phyloP scores from a whole-genome alignment of 1,284 basidiomycete genomes.

The Papiliotrema nemorosa region DNA sequence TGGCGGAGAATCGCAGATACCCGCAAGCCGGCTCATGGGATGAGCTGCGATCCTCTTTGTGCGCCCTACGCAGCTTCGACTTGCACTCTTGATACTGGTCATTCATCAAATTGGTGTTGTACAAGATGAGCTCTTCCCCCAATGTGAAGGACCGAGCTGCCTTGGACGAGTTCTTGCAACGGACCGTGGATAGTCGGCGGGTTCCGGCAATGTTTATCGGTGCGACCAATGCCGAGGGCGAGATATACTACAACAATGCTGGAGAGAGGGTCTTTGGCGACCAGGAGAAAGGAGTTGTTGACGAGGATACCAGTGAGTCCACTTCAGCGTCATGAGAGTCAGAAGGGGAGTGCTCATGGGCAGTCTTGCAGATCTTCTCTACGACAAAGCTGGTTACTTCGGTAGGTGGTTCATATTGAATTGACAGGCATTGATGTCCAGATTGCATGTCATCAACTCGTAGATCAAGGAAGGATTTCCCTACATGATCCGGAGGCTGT shows the following conservation, averaged over 20 bases:
- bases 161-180: neutral
- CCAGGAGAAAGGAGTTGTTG: constrained; percentile 22
- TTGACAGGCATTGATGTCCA: constrained; percentile 2
- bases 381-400: constrained; percentile 38
- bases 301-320: constrained; percentile 33
- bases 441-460: constrained; percentile 34
- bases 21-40: too few relatives aligned
- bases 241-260: constrained; percentile 26
- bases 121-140: too few relatives aligned
- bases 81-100: too few relatives aligned
- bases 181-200: neutral
- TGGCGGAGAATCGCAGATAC: too few relatives aligned
- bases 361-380: constrained; percentile 33
- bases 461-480: constrained; percentile 28
- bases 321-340: neutral
- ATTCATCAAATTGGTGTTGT: too few relatives aligned
- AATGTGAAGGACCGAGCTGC: neutral
- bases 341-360: neutral
- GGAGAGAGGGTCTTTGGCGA: constrained; percentile 34
- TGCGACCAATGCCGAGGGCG: constrained; percentile 31
- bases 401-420: constrained; percentile 12
- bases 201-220: constrained; percentile 30
- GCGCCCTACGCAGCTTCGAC: too few relatives aligned
- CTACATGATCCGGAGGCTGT: constrained; percentile 30
- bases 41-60: too few relatives aligned